These are phyloP conservation scores for Yamadazyma sp. DNA, from an alignment of 1,139 yeast genomes.

Conservation along the genomic window DNA sequence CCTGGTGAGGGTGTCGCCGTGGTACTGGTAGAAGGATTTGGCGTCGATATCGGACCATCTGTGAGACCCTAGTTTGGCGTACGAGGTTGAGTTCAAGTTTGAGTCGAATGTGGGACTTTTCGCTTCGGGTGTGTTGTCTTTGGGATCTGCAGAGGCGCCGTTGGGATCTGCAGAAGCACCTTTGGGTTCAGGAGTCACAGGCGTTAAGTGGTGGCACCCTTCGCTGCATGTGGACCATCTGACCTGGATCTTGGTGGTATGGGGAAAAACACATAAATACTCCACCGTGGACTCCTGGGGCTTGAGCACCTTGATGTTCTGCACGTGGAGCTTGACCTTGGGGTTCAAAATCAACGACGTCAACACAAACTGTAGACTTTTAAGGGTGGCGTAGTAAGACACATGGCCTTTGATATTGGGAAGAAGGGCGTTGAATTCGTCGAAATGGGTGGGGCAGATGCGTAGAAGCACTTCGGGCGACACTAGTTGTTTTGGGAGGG, in stretches of 20 bases:
- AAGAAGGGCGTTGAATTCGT: constrained; percentile 47
- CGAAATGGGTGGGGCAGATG: constrained; percentile 59
- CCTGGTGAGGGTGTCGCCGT: neutral
- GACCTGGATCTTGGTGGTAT: constrained; percentile 53
- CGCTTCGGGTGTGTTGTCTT: neutral
- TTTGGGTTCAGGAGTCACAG: no score
- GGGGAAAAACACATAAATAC: constrained; percentile 34
- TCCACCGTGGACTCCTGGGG: constrained; percentile 20
- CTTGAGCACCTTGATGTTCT: constrained; percentile 29
- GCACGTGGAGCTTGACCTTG: constrained; percentile 49
- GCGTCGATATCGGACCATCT: constrained; percentile 37
- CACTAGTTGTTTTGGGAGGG: constrained; percentile 51
- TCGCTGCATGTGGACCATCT: constrained; percentile 64
- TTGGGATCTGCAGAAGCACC: no score
- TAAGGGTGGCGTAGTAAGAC: constrained; percentile 54
- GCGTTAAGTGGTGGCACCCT: constrained; percentile 48
- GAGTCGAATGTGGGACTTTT: neutral
- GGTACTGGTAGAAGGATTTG: constrained; percentile 3
- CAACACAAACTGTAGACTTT: constrained; percentile 53
- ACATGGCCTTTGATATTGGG: constrained; percentile 63
- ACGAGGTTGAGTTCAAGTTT: constrained; percentile 29
- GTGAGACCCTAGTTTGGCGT: constrained; percentile 39
- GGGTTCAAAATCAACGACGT: constrained; percentile 57
- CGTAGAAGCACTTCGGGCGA: constrained; percentile 56
- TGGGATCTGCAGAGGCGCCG: neutral